These are phyloP conservation scores for Phytophthora chlamydospora DNA, from an alignment of 352 stramenopile genomes.

Conservation along the genomic window DNA sequence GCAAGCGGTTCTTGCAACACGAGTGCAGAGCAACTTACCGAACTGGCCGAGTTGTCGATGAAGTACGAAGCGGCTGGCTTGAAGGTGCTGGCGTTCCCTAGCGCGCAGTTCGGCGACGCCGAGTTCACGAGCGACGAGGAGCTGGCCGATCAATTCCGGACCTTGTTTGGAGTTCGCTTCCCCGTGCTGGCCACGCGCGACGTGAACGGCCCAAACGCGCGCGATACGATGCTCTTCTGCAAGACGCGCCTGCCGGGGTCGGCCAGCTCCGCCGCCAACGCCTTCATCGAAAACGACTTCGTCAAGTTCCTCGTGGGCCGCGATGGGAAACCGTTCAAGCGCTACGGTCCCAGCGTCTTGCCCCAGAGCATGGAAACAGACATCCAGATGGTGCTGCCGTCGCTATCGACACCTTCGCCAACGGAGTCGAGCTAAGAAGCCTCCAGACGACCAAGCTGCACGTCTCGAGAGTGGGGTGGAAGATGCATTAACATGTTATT, in stretches of 20 bases:
- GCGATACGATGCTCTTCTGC: conserved; percentile 82
- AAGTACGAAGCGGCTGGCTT: conserved; percentile 66
- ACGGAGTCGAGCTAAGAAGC: no score
- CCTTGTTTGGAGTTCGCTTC: conserved; percentile 43
- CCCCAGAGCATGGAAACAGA: conserved; percentile 38
- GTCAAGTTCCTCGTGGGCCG: conserved; percentile 91
- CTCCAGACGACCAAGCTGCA: no score
- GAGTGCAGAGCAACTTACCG: conserved; percentile 71
- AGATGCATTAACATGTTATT: conserved; percentile 43
- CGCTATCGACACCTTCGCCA: background rate
- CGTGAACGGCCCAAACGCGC: conserved; percentile 86
- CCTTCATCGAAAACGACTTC: conserved; percentile 91
- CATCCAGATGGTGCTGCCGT: conserved; percentile 41
- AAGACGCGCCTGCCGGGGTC: conserved; percentile 68
- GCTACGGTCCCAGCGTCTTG: conserved; percentile 41
- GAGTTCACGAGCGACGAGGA: conserved; percentile 57
- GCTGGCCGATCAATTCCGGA: conserved; percentile 20
- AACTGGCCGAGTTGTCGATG: conserved; percentile 67
- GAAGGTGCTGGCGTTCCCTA: conserved; percentile 82
- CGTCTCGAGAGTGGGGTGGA: background rate
- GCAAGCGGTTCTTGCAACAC: conserved; percentile 31
- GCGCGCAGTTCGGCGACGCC: conserved; percentile 86
- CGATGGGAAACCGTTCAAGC: conserved; percentile 73
- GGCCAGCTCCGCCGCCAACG: conserved; percentile 33
- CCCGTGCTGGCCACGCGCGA: conserved; percentile 74